Evolutionary conservation across 352 stramenopile species (phyloP).

Genomic region (Globisporangium takayamanum): DNA sequence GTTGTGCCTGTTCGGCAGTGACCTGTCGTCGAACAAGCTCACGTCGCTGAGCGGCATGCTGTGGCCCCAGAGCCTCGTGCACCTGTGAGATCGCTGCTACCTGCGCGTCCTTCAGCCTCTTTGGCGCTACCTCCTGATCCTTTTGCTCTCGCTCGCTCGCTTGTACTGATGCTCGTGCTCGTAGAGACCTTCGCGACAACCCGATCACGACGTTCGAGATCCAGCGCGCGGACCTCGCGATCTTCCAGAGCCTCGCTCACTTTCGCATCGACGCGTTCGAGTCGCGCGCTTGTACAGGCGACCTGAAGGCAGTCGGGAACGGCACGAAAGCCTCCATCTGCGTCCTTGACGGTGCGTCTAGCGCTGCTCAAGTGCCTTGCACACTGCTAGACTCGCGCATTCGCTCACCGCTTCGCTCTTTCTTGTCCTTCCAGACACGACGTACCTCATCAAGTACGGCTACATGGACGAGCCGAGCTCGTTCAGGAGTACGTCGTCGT

Average conservation of each 20-base stretch:
- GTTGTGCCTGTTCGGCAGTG: slow-evolving; percentile 3
- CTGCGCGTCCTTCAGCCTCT: slow-evolving; percentile 2
- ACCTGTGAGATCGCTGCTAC: background rate
- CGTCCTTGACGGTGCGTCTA: slow-evolving; percentile 8
- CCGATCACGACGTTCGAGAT: slow-evolving; percentile 20
- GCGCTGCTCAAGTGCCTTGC: background rate
- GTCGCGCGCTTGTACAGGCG: slow-evolving; percentile 1
- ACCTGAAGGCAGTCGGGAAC: background rate
- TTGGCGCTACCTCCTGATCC: background rate
- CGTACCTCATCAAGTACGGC: slow-evolving; percentile 1
- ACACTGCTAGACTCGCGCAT: background rate
- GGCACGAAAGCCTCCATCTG: slow-evolving; percentile 1
- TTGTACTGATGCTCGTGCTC: background rate
- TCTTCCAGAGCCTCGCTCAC: slow-evolving; percentile 6
- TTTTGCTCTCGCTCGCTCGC: background rate
- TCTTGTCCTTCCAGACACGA: background rate
- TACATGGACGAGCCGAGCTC: background rate
- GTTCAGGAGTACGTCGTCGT: background rate
- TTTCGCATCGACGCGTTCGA: slow-evolving; percentile 10
- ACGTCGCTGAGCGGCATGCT: slow-evolving; percentile 13
- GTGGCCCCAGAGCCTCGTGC: slow-evolving; percentile 12
- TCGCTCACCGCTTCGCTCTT: background rate
- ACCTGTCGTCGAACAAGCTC: slow-evolving; percentile 19
- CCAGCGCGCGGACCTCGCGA: slow-evolving; percentile 7
- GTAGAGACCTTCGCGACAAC: slow-evolving; percentile 18